These are phyloP conservation scores for Alternaria novae-zelandiae DNA, from an alignment of 2,329 filamentous ascomycete species.

Conservation along the genomic window DNA sequence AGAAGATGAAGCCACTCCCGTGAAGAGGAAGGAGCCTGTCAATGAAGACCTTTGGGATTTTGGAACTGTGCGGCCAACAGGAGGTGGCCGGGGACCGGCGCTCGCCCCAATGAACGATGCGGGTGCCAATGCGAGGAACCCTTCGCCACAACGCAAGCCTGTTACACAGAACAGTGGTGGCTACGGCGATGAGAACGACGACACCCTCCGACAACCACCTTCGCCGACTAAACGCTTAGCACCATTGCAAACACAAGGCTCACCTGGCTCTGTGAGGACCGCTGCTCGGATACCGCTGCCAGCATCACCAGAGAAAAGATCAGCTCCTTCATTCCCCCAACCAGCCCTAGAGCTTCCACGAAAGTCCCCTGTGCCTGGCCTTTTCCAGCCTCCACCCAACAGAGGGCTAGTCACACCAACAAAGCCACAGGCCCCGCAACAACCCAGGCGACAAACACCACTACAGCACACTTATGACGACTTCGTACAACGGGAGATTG, in stretches of 20 bases:
- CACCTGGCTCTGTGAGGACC: conserved; percentile 50
- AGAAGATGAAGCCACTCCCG: conserved; percentile 45
- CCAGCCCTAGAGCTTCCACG: conserved; percentile 34
- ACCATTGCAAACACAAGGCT: conserved; percentile 39
- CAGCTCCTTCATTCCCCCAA: conserved; percentile 39
- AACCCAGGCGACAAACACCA: conserved; percentile 41
- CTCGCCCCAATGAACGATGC: conserved; percentile 79
- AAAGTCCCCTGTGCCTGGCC: conserved; percentile 40
- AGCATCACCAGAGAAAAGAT: conserved; percentile 52
- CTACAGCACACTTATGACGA: conserved; percentile 51
- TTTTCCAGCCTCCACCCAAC: conserved; percentile 41
- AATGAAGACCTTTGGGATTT: conserved; percentile 98
- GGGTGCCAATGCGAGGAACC: conserved; percentile 73
- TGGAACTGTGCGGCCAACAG: conserved; percentile 85
- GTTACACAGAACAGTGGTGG: conserved; percentile 32
- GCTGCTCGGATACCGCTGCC: conserved; percentile 55
- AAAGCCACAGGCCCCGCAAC: conserved; percentile 42
- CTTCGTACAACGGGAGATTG: conserved; percentile 57
- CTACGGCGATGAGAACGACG: conserved; percentile 47
- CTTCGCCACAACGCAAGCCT: conserved; percentile 43
- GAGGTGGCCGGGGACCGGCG: conserved; percentile 57
- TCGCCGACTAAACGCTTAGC: conserved; percentile 53
- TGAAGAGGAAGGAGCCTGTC: conserved; percentile 55
- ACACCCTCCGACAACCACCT: conserved; percentile 46
- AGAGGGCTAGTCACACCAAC: conserved; percentile 39